Percentiles rank a stretch among this genome's conserved stretches.
phyloP scores from a whole-genome alignment of 805 yeast genomes.

The Saccharomycopsis schoenii region DNA sequence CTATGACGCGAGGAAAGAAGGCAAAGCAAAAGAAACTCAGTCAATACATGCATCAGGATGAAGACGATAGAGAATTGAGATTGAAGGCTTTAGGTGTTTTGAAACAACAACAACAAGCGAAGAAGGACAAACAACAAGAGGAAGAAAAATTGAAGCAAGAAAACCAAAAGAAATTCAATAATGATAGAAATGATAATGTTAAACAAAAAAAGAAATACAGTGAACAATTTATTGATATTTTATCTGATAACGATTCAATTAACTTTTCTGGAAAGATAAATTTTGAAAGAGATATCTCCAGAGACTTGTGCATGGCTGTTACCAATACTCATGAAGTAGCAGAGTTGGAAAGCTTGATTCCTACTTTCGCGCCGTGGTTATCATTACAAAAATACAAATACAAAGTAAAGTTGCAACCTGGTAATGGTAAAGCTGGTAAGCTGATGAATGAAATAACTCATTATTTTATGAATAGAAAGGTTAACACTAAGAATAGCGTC shows the following conservation, averaged over 20 bases:
- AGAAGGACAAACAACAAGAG: slow-evolving; percentile 28
- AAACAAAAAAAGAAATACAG: slow-evolving; percentile 16
- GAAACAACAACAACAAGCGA: slow-evolving; percentile 39
- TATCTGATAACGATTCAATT: slow-evolving; percentile 16
- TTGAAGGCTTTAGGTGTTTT: slow-evolving; percentile 81
- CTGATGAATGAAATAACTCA: slow-evolving; percentile 60
- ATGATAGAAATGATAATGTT: not conserved
- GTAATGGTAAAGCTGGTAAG: slow-evolving; percentile 77
- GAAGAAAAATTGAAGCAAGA: slow-evolving; percentile 21
- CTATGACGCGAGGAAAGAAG: slow-evolving; percentile 70
- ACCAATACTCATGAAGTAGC: slow-evolving; percentile 38
- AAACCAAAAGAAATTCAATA: slow-evolving; percentile 21
- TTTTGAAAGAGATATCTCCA: not conserved
- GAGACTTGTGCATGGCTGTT: not conserved
- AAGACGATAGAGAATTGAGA: slow-evolving; percentile 65
- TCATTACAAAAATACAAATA: slow-evolving; percentile 65
- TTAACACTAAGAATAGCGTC: slow-evolving; percentile 26
- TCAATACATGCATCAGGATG: slow-evolving; percentile 82
- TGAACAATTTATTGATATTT: slow-evolving; percentile 16
- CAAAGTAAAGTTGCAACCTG: slow-evolving; percentile 75
- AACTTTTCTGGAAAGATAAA: slow-evolving; percentile 26
- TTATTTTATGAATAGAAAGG: slow-evolving; percentile 41
- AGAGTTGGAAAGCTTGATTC: slow-evolving; percentile 46
- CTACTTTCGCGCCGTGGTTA: slow-evolving; percentile 91
- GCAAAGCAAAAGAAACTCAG: slow-evolving; percentile 76